Percentiles rank a stretch among this genome's conserved stretches.
These are phyloP conservation scores for Euphorbia peplus DNA, from an alignment of 345 rosid species.

Conservation along the genomic window DNA sequence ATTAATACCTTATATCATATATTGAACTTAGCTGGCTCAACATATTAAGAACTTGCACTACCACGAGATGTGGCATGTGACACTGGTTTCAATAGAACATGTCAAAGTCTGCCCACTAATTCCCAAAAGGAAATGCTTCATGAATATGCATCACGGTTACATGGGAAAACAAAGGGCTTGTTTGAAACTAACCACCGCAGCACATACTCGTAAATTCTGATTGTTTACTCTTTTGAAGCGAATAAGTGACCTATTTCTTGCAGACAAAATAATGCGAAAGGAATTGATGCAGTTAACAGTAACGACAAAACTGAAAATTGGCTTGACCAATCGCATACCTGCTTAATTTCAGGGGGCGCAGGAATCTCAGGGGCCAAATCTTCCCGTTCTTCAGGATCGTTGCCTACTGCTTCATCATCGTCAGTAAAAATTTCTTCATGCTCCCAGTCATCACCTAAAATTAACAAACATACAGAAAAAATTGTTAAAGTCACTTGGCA, in stretches of 20 bases:
- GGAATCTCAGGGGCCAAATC: conserved; percentile 92
- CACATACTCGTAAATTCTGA: background rate
- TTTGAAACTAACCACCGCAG: background rate
- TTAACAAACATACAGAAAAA: conserved; percentile 13
- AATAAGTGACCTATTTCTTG: too few relatives aligned
- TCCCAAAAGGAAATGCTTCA: background rate
- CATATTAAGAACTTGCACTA: background rate
- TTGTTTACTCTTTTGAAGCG: background rate
- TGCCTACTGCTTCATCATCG: conserved; percentile 97
- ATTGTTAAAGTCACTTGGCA: background rate
- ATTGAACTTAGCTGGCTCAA: background rate
- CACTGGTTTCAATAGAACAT: background rate
- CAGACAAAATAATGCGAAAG: background rate
- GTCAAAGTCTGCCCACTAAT: background rate
- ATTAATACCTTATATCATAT: background rate
- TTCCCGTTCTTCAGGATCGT: conserved; percentile 88
- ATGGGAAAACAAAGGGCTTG: background rate
- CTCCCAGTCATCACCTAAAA: conserved; percentile 96
- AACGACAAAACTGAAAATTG: conserved; percentile 6
- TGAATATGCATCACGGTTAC: background rate
- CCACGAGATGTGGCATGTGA: background rate
- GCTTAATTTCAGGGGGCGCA: conserved; percentile 95
- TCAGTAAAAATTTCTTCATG: conserved; percentile 82
- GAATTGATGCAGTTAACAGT: background rate
- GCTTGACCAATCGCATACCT: conserved; percentile 38